Evolutionary conservation across 192 early-diverging fungal genomes (phyloP), one percentile per base, ranked within the genome.

Genomic region (Backusella australiensis): DNA sequence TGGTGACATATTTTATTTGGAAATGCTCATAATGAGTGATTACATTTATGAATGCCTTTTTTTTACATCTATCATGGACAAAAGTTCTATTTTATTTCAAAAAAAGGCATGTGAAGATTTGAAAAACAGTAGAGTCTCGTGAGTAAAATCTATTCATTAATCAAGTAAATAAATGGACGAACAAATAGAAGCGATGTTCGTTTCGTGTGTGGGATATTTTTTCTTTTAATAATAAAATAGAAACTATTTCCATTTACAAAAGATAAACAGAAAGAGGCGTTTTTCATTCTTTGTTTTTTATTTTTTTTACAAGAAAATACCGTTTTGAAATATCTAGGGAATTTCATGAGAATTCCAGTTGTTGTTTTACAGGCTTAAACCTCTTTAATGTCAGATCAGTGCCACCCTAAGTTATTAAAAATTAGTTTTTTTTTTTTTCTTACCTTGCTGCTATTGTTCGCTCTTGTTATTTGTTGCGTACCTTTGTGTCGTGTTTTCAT

Each of bases 351-450:
- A 63, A 63, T 63, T 63, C 0, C 4, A 63, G 29, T 3, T 26
- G 23, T 14, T 63, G 26, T 63, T 63, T 29, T 63, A 63, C 56
- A 29, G 56, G 21, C n/a, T 63, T 63, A 63, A 63, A 63, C 56
- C 56, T 29, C 56, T 63, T 63, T 63, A 23, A 63, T 63, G 56
- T 63, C 56, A 63, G 21, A 63, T 63, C 56, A 63, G 56, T 63
- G 21, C 23, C 21, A 63, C 56, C 9, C 12, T 2, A 4, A 63
- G 26, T 23, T 29, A 63, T 26, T 63, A 63, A 63, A 29, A 8
- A 29, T 44, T 39, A 39, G 38, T 39, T 39, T 39, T 39, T 32
- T 0, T n/a, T n/a, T n/a, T 1, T 32, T 32, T 32, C 5, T 39
- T 39, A 4, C 42, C 14, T 44, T 44, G 42, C 5, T 44, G 42